Conservation (phyloP, 306 rosid genomes). For the Pachyrhizus erosus region DNA sequence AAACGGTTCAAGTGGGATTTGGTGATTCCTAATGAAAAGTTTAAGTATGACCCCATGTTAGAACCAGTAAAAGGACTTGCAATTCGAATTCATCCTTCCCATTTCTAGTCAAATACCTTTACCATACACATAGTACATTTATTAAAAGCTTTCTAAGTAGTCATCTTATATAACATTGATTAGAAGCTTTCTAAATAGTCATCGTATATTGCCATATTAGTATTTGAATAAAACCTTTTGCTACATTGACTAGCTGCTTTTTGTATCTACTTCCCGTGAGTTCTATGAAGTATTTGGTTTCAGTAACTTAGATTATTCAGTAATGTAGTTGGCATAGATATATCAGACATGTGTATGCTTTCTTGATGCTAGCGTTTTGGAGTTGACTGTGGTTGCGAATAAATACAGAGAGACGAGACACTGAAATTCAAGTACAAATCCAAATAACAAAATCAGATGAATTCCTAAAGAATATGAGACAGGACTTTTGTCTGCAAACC, state of each 20-base stretch:
- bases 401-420: not conserved
- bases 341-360: not conserved
- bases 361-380: not conserved
- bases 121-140: not conserved
- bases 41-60: constrained; percentile 58
- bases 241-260: not conserved
- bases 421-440: not conserved
- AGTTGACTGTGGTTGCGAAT: not conserved
- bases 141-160: too few species aligned
- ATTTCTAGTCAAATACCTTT: constrained; percentile 20
- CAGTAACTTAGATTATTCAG: not conserved
- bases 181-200: not conserved
- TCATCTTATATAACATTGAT: constrained; percentile 5
- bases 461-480: not conserved
- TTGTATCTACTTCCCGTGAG: not conserved
- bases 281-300: not conserved
- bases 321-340: not conserved
- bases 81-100: constrained; percentile 50
- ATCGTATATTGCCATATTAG: too few species aligned
- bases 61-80: constrained; percentile 53
- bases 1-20: constrained; percentile 59
- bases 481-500: not conserved
- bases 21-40: constrained; percentile 48
- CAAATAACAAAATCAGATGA: not conserved
- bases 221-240: not conserved